Evolutionary conservation across 2,329 filamentous ascomycete genomes (phyloP).

Genomic region (Fusarium anguioides): DNA sequence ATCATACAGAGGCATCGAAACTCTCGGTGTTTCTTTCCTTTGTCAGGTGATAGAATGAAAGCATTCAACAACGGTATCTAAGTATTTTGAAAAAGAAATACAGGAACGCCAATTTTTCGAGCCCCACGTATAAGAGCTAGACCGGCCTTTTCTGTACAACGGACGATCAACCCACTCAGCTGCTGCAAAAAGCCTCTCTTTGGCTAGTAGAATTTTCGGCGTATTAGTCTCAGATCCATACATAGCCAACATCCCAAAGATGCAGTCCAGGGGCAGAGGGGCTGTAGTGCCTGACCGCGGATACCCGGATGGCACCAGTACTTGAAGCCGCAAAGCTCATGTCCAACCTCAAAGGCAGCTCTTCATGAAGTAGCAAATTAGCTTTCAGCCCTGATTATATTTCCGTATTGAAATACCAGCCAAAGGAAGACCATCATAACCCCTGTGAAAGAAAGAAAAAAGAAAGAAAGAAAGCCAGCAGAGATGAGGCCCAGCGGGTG

Average conservation of each 20-base stretch:
- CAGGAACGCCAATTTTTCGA: constrained; percentile 6
- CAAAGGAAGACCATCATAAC: constrained; percentile 73
- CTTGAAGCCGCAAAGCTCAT: background rate
- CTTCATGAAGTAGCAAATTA: constrained; percentile 57
- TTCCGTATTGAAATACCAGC: constrained; percentile 71
- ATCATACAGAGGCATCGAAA: background rate
- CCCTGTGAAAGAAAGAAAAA: constrained; percentile 51
- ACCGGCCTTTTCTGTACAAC: constrained; percentile 16
- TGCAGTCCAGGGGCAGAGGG: constrained; percentile 10
- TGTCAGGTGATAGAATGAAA: background rate
- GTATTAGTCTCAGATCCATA: constrained; percentile 7
- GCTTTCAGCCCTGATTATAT: constrained; percentile 65
- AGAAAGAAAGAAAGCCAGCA: constrained; percentile 60
- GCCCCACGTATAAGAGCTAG: constrained; percentile 1
- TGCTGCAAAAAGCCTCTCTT: background rate
- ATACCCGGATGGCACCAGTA: background rate
- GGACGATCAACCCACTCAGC: constrained; percentile 4
- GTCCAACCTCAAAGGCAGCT: background rate
- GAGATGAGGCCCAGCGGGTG: constrained; percentile 74
- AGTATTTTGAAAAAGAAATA: no score
- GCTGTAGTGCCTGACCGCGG: constrained; percentile 19
- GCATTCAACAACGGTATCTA: background rate
- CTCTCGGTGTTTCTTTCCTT: no score
- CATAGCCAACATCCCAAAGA: no score
- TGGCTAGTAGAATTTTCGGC: background rate